phyloP scores from a whole-genome alignment of 129 eudicot species.

The Tagetes patula region DNA sequence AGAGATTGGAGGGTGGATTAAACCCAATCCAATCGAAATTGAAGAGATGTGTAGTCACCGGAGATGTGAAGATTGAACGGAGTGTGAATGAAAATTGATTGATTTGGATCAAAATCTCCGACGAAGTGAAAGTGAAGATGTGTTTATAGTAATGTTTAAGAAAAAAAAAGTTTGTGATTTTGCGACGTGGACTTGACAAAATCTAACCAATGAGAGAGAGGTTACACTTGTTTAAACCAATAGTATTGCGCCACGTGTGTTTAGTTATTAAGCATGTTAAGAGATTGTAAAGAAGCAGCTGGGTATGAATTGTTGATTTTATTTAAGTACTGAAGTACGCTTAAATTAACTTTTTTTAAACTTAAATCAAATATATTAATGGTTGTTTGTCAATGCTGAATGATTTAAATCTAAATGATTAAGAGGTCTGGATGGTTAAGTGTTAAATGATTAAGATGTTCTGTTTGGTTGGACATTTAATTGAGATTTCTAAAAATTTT shows the following conservation, averaged over 20 bases:
- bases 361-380: no score
- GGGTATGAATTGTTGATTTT: no score
- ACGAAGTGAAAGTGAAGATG: conserved; percentile 13
- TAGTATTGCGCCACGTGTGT: conserved; percentile 27
- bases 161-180: conserved; percentile 13
- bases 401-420: no score
- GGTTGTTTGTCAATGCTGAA: no score
- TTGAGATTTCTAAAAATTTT: no score
- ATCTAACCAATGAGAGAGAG: conserved; percentile 56
- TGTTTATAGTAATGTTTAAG: neutral
- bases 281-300: neutral
- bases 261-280: neutral
- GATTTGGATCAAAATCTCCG: conserved; percentile 21
- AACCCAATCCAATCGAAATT: conserved; percentile 3
- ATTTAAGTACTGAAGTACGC: no score
- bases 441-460: no score
- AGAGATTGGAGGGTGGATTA: conserved; percentile 3
- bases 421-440: no score
- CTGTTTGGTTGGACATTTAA: no score
- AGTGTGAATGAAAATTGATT: neutral
- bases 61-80: neutral
- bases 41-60: neutral
- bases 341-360: no score
- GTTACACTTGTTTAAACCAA: conserved; percentile 37
- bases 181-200: conserved; percentile 52